Evolutionary conservation across 345 rosid species (phyloP).

Genomic region (Microthlaspi erraticum): DNA sequence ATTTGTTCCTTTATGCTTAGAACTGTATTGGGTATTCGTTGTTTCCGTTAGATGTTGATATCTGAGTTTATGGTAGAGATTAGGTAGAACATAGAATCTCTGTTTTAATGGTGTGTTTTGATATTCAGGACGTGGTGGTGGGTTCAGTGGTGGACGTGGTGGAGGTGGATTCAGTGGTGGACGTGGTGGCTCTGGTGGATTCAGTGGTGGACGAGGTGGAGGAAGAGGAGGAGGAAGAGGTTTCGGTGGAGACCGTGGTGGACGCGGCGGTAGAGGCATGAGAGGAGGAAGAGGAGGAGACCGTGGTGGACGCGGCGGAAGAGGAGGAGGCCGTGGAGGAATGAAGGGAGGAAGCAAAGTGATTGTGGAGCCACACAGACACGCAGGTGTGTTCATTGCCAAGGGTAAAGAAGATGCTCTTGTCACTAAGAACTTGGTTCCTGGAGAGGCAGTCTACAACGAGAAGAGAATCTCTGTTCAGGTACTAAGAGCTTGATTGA

Average conservation of each 20-base stretch:
- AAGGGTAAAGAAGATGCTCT: slow-evolving; percentile 96
- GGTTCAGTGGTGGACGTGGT: slow-evolving; percentile 37
- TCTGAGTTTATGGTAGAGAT: neutral
- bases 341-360: slow-evolving; percentile 94
- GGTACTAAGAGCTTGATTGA: slow-evolving; percentile 46
- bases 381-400: slow-evolving; percentile 82
- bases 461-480: slow-evolving; percentile 90
- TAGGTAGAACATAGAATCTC: neutral
- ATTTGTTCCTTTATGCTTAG: neutral
- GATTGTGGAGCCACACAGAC: slow-evolving; percentile 87
- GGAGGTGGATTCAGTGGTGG: slow-evolving; percentile 57
- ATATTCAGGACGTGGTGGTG: slow-evolving; percentile 45
- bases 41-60: neutral
- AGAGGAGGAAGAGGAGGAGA: slow-evolving; percentile 54
- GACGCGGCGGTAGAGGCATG: slow-evolving; percentile 36
- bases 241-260: slow-evolving; percentile 52
- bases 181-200: slow-evolving; percentile 46
- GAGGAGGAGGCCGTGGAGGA: slow-evolving; percentile 61
- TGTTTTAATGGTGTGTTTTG: slow-evolving; percentile 1
- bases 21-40: neutral
- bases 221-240: slow-evolving; percentile 51
- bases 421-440: slow-evolving; percentile 87
- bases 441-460: slow-evolving; percentile 94
- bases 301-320: slow-evolving; percentile 48
- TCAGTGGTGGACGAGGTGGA: slow-evolving; percentile 59